Evolutionary conservation across 768 basidiomycete species (phyloP).

Genomic region (Gloeopeniophorella convolvens): DNA sequence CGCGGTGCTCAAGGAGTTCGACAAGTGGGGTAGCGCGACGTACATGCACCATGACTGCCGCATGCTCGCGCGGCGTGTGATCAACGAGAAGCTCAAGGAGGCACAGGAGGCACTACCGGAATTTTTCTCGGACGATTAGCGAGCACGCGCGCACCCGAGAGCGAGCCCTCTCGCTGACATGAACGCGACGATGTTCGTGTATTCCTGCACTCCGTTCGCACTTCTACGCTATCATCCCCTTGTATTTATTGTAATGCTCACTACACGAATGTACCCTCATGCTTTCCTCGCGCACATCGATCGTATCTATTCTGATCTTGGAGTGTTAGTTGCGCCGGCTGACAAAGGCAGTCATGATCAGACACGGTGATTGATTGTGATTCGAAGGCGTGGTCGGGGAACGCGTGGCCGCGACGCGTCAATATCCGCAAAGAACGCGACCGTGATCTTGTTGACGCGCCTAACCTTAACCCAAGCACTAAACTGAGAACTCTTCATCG

Average conservation of each 20-base stretch:
- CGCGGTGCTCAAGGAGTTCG: constrained; percentile 60
- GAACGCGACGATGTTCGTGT: no score
- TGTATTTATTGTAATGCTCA: no score
- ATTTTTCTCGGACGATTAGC: constrained; percentile 41
- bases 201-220: neutral
- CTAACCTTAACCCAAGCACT: constrained; percentile 9
- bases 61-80: constrained; percentile 46
- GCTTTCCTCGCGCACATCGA: no score
- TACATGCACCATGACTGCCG: constrained; percentile 78
- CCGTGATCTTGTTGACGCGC: constrained; percentile 11
- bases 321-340: no score
- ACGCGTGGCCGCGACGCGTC: constrained; percentile 2
- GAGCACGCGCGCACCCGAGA: no score
- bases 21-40: constrained; percentile 63
- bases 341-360: no score
- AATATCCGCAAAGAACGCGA: constrained; percentile 15
- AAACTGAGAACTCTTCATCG: neutral
- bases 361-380: neutral
- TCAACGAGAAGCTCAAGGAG: constrained; percentile 47
- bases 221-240: neutral
- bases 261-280: no score
- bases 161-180: no score
- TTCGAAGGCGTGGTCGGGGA: neutral
- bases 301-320: no score
- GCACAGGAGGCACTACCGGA: constrained; percentile 57